These are phyloP conservation scores for Penicillium sp. DNA, from an alignment of 2,329 filamentous ascomycete species.

Conservation along the genomic window DNA sequence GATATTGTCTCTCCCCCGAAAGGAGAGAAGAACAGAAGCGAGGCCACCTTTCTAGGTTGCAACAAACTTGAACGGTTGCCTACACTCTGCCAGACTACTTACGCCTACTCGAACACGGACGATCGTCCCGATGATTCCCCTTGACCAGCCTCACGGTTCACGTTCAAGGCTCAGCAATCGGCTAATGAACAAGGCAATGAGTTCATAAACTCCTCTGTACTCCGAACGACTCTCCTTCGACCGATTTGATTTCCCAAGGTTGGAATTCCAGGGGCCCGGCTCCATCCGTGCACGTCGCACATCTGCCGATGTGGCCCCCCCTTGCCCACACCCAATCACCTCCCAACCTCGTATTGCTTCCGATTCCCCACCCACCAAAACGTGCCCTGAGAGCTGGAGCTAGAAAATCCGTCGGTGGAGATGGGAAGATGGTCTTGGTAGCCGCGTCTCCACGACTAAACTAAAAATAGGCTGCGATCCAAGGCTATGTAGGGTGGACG, in stretches of 20 bases:
- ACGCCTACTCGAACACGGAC: conserved; percentile 7
- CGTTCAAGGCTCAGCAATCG: background rate
- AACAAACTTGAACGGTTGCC: background rate
- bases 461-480: conserved; percentile 11
- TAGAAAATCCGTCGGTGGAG: conserved; percentile 8
- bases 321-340: conserved; percentile 6
- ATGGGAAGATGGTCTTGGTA: background rate
- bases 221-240: background rate
- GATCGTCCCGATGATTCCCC: conserved; percentile 14
- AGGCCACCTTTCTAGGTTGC: no score
- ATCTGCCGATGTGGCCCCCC: conserved; percentile 7
- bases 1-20: no score
- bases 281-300: conserved; percentile 4
- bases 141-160: background rate
- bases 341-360: conserved; percentile 8
- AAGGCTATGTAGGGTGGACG: no score
- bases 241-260: no score
- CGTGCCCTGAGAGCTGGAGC: conserved; percentile 7
- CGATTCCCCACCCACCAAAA: conserved; percentile 6
- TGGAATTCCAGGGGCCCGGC: conserved; percentile 3
- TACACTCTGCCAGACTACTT: conserved; percentile 10
- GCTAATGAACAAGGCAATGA: background rate
- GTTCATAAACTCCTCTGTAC: background rate
- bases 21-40: no score
- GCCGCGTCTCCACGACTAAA: conserved; percentile 10